These are phyloP conservation scores for Kazachstania taianensis DNA, from an alignment of 805 yeast genomes.

Conservation along the genomic window DNA sequence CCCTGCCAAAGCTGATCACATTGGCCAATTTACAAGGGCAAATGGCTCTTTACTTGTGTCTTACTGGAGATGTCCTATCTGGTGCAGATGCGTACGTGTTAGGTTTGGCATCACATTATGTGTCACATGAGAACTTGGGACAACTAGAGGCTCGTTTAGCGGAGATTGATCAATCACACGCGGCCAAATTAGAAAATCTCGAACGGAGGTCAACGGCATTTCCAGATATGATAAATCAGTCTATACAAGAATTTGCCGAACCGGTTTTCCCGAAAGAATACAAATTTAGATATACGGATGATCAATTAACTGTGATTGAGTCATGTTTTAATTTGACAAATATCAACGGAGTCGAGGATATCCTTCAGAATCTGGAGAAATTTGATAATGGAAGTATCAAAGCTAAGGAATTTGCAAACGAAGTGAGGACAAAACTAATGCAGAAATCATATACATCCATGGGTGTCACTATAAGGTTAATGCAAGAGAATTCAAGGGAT, in stretches of 20 bases:
- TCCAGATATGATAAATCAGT: constrained; percentile 45
- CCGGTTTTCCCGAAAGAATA: constrained; percentile 56
- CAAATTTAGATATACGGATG: constrained; percentile 45
- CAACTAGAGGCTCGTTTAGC: constrained; percentile 58
- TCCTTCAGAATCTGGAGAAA: constrained; percentile 41
- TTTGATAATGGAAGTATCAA: constrained; percentile 40
- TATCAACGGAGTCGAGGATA: constrained; percentile 37
- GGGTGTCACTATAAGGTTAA: constrained; percentile 57
- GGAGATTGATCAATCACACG: constrained; percentile 35
- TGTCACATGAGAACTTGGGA: constrained; percentile 53
- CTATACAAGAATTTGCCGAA: constrained; percentile 64
- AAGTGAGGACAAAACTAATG: constrained; percentile 45
- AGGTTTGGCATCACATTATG: constrained; percentile 88
- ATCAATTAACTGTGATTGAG: constrained; percentile 57
- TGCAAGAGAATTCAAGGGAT: constrained; percentile 49
- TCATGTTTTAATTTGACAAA: constrained; percentile 46
- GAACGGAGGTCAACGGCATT: constrained; percentile 9
- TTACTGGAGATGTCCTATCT: constrained; percentile 69
- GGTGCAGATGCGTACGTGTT: constrained; percentile 76
- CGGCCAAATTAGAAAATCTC: neutral
- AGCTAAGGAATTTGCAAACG: constrained; percentile 55
- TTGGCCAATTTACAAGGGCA: constrained; percentile 46
- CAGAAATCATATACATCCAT: constrained; percentile 72
- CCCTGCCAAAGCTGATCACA: constrained; percentile 56
- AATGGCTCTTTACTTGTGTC: constrained; percentile 74